phyloP scores from a whole-genome alignment of 306 rosid genomes.

The Quercus aquifolioides region DNA sequence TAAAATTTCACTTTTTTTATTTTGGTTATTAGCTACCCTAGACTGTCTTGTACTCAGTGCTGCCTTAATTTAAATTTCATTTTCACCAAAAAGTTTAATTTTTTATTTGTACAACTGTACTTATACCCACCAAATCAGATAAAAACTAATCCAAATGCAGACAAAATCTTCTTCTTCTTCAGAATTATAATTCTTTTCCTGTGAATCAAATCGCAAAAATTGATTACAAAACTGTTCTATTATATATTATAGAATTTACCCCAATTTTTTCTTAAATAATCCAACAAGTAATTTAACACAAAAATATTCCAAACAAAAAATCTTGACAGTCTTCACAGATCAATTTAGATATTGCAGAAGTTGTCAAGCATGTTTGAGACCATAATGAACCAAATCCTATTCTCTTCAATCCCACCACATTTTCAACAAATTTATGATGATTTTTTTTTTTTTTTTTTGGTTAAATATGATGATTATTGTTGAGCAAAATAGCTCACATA shows the following conservation, averaged over 20 bases:
- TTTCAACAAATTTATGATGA: no score
- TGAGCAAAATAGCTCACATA: neutral
- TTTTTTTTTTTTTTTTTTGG: no score
- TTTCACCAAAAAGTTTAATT: no score
- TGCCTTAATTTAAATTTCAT: no score
- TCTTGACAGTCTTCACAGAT: neutral
- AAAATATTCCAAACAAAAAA: neutral
- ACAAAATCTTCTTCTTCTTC: neutral
- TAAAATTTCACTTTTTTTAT: neutral
- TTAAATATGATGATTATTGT: neutral
- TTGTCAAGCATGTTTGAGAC: no score
- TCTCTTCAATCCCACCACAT: neutral
- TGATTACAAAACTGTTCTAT: neutral
- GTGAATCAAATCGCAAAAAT: neutral
- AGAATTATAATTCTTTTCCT: neutral
- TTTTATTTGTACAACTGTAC: no score
- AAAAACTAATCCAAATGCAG: no score
- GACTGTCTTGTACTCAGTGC: no score
- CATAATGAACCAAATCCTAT: neutral
- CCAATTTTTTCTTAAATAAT: neutral
- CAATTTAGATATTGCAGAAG: no score
- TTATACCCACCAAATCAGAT: no score
- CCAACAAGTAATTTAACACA: neutral
- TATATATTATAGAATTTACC: neutral
- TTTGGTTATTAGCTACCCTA: no score